These are phyloP conservation scores for Mycena kentingensis DNA, from an alignment of 768 basidiomycete species.

Conservation along the genomic window DNA sequence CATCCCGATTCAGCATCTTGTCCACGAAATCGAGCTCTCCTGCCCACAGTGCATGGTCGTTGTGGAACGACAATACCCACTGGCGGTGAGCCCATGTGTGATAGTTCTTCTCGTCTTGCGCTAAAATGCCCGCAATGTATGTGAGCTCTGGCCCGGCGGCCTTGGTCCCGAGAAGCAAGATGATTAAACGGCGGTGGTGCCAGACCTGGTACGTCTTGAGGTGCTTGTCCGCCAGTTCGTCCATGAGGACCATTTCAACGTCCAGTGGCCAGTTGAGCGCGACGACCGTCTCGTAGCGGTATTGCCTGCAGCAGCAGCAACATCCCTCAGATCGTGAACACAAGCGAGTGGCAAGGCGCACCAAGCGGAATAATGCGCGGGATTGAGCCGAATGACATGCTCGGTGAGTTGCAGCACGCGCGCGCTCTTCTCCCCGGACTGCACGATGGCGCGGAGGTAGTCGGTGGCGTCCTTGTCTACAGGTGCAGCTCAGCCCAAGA, in stretches of 20 bases:
- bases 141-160: conserved; percentile 69
- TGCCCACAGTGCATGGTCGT: conserved; percentile 68
- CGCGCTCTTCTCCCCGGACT: conserved; percentile 72
- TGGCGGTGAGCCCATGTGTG: conserved; percentile 99
- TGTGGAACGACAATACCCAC: conserved; percentile 88
- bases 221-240: conserved; percentile 78
- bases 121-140: conserved; percentile 75
- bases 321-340: neutral
- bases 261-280: conserved; percentile 66
- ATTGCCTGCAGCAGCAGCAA: conserved; percentile 68
- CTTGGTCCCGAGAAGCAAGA: conserved; percentile 66
- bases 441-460: conserved; percentile 86
- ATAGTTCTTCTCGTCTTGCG: conserved; percentile 91
- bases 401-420: conserved; percentile 89
- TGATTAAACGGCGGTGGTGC: conserved; percentile 85
- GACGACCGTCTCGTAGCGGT: conserved; percentile 85
- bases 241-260: conserved; percentile 82
- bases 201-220: conserved; percentile 99
- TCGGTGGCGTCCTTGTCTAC: conserved; percentile 91
- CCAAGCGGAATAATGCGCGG: conserved; percentile 98
- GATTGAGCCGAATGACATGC: conserved; percentile 85
- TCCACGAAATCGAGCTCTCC: conserved; percentile 79
- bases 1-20: conserved; percentile 66
- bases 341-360: conserved; percentile 36
- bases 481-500: conserved; percentile 1